Evolutionary conservation across 257 asterid genomes (phyloP), one percentile per base, ranked within the genome.

Genomic region (Striga asiatica): DNA sequence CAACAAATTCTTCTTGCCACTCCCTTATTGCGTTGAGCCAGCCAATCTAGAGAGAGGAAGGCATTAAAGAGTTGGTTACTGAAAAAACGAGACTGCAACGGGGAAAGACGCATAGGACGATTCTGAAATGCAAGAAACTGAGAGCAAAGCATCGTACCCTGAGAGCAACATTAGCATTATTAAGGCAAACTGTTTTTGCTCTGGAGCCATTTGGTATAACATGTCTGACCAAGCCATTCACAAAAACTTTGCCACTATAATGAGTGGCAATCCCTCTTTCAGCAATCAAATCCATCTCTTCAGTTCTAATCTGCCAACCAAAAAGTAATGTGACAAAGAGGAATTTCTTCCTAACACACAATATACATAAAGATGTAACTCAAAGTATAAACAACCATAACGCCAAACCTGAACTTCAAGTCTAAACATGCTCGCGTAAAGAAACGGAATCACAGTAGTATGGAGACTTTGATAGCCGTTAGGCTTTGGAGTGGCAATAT

Each of bases 1-100:
- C 95, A 49, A 82, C 95, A 52, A 85, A 85, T 67, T 85, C 95
- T 68, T 85, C 91, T 64, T 85, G 91, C 95, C 95, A 85, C 65
- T 85, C 95, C 68, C 95, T 78, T 38, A 85, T 85, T 65, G 95
- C 95, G 66, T 85, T 82, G 64, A 85, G 87, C 95, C 95, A 85
- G 28, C 95, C 81, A 66, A 85, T 83, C 94, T 85, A n/a, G 83
- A 60, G 71, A 61, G 22, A 23, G 49, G 27, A 50, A 27, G 47
- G 54, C 27, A 67, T 46, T 54, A 60, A 19, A 53, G 24, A 58
- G 64, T 54, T 71, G 65, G 72, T 31, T 62, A 22, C 16, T 6
- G 21, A 61, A 31, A 47, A 6, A 57, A 45, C 14, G 28, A 50
- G 20, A 12, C 47, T 31, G 27, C n/a, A 20, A 55, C 37, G 53